Conservation (phyloP, 2,329 filamentous ascomycete species). For the Claviceps arundinis region DNA sequence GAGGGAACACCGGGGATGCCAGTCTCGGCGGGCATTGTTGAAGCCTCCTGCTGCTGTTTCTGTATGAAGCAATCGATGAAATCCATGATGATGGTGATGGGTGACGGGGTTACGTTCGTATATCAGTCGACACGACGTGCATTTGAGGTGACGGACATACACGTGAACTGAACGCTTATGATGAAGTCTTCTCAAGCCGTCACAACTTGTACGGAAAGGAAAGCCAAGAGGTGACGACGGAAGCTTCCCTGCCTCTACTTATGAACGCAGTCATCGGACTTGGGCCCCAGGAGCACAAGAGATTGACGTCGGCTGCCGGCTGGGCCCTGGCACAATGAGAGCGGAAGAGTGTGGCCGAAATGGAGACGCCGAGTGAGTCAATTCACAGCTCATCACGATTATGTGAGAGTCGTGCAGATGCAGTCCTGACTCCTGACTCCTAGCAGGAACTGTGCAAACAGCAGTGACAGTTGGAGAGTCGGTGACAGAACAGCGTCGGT, state of each 20-base stretch:
- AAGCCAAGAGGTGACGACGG: neutral
- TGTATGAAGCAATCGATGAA: neutral
- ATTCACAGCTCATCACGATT: too few species aligned
- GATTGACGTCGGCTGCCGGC: neutral
- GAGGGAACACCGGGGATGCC: conserved; percentile 9
- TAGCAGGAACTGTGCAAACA: too few species aligned
- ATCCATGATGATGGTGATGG: conserved; percentile 4
- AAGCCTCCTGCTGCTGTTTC: conserved; percentile 1
- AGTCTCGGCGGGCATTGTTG: conserved; percentile 7
- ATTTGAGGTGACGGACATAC: neutral
- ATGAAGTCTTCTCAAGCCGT: neutral
- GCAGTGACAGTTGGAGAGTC: too few species aligned
- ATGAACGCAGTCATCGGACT: neutral
- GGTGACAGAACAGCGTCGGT: too few species aligned
- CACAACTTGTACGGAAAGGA: too few species aligned
- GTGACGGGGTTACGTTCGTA: neutral
- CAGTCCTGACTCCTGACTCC: too few species aligned
- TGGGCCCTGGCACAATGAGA: neutral
- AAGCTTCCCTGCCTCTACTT: neutral
- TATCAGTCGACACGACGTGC: neutral
- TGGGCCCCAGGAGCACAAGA: neutral
- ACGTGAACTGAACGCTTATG: too few species aligned
- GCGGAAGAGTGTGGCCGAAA: neutral
- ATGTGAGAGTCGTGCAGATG: too few species aligned
- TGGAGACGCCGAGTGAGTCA: neutral